Conservation (phyloP, 2,329 filamentous ascomycete species). For the Pezizomycotina sp. region DNA sequence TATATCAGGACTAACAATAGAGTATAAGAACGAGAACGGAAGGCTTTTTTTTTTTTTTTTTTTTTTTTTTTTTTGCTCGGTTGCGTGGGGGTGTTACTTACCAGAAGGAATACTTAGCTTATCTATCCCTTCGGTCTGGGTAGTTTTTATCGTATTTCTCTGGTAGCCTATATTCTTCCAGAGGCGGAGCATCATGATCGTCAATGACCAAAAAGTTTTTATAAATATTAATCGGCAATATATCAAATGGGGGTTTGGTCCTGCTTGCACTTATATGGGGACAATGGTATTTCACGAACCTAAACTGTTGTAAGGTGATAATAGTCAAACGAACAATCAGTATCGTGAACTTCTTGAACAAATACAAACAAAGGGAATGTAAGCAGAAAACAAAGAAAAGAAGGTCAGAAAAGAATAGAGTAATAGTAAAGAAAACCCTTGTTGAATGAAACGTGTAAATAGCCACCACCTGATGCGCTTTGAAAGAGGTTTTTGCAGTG, state of each 20-base stretch:
- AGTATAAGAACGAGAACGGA: too few relatives aligned
- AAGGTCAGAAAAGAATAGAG: too few relatives aligned
- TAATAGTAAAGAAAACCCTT: too few relatives aligned
- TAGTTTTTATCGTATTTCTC: conserved; percentile 2
- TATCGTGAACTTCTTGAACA: too few relatives aligned
- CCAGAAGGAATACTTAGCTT: neutral
- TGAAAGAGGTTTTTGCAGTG: too few relatives aligned
- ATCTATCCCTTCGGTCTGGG: neutral
- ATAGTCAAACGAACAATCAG: too few relatives aligned
- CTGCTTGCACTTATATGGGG: conserved; percentile 1
- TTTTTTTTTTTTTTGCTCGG: conserved; percentile 1
- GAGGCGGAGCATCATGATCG: neutral
- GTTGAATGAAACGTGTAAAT: too few relatives aligned
- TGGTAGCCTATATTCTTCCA: conserved; percentile 1
- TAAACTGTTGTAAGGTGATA: neutral
- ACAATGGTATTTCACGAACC: conserved; percentile 9
- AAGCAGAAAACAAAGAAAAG: too few relatives aligned
- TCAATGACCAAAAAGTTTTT: neutral
- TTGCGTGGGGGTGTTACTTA: neutral
- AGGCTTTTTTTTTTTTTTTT: conserved; percentile 1
- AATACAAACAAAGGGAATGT: too few relatives aligned
- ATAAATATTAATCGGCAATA: conserved; percentile 2
- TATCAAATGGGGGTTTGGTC: conserved; percentile 1
- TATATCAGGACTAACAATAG: too few relatives aligned
- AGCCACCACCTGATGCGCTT: too few relatives aligned